A percentile compares a stretch with the other conserved stretches of the same genome.
phyloP scores from a whole-genome alignment of 2,329 filamentous ascomycete species.

The Alternaria infectoria region DNA sequence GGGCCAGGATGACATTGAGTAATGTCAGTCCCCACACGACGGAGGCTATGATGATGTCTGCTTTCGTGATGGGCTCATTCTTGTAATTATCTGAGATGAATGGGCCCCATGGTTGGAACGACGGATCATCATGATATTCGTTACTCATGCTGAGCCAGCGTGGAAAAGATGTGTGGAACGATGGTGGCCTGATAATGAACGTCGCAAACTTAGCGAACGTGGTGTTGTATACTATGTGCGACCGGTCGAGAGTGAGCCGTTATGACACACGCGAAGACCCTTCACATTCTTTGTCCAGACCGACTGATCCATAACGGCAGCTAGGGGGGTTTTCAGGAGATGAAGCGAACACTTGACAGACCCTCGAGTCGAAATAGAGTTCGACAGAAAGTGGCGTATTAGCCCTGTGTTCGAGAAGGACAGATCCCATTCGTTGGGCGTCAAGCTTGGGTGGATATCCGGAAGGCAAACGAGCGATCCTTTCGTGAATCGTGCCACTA shows the following conservation, averaged over 20 bases:
- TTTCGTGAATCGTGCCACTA: constrained; percentile 1
- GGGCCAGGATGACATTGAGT: constrained; percentile 31
- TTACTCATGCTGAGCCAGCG: constrained; percentile 16
- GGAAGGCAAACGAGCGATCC: constrained; percentile 7
- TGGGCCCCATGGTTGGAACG: constrained; percentile 34
- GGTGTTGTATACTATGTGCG: neutral
- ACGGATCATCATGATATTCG: constrained; percentile 23
- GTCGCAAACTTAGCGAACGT: neutral
- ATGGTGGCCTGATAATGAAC: neutral
- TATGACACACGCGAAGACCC: neutral
- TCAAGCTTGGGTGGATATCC: constrained; percentile 1
- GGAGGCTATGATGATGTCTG: constrained; percentile 42
- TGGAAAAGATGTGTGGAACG: neutral
- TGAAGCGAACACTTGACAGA: constrained; percentile 14
- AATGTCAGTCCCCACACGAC: constrained; percentile 39
- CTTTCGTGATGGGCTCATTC: constrained; percentile 35
- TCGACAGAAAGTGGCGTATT: constrained; percentile 5
- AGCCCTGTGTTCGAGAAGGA: neutral
- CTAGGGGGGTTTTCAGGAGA: constrained; percentile 22
- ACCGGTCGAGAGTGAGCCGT: neutral
- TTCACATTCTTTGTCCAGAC: constrained; percentile 17
- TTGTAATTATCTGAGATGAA: constrained; percentile 30
- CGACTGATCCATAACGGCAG: constrained; percentile 15
- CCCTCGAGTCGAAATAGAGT: constrained; percentile 28
- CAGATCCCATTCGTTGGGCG: constrained; percentile 2